Base-by-base conservation (phyloP, 75 land plant genomes). In the Cunninghamia lanceolata region DNA sequence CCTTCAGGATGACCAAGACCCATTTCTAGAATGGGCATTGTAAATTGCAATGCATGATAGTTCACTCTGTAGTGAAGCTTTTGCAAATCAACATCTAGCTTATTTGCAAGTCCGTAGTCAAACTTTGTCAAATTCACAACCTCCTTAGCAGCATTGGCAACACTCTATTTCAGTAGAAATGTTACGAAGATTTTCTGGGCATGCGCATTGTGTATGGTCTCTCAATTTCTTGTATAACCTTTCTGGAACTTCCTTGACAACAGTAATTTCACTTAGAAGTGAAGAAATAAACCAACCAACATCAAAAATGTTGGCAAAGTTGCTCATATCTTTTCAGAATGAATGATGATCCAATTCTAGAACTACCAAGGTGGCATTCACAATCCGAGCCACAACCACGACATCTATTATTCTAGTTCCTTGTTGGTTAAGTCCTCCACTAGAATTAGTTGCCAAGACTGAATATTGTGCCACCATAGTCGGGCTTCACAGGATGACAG, bases 401-500 rank as follows among this genome's bases (percentile, higher is more conserved):
- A 97, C 96, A 93, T 98, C 99, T 8, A 95, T 95, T 85, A 98
- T 98, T 88, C 99, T 98, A n/a, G 93, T 94, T 89, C 99, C 89
- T 86, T 97, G 99, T 83, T 97, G 99, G 76, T 97, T 97, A 43
- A 97, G 76, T 21, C 99, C 99, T 83, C 99, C 99, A 96, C 99
- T 97, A 21, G 99, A n/a, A n/a, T n/a, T n/a, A n/a, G n/a, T n/a
- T n/a, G n/a, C n/a, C n/a, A n/a, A n/a, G n/a, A n/a, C n/a, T n/a
- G n/a, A n/a, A n/a, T n/a, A n/a, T n/a, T n/a, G n/a, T n/a, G n/a
- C n/a, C n/a, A n/a, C n/a, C n/a, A n/a, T n/a, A n/a, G n/a, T n/a
- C n/a, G n/a, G n/a, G n/a, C n/a, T n/a, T n/a, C n/a, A n/a, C n/a
- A n/a, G n/a, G n/a, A n/a, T n/a, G n/a, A n/a, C n/a, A n/a, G n/a